Percentiles rank a stretch among this genome's conserved stretches.
Conservation (phyloP, 768 basidiomycete species). For the Chlorophyllum brunneum region DNA sequence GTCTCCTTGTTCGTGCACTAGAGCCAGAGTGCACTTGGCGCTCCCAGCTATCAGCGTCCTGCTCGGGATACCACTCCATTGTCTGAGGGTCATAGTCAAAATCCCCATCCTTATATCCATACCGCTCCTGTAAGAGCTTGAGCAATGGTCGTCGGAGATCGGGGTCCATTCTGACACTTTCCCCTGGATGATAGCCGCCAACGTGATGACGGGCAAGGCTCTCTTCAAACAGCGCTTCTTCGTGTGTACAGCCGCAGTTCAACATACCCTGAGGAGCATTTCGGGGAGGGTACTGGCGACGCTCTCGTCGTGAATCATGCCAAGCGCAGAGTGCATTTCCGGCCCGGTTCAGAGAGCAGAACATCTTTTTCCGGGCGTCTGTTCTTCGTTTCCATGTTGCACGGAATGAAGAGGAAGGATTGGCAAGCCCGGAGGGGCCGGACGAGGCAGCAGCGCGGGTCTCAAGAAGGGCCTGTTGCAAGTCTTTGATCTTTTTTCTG, state of each 20-base stretch:
- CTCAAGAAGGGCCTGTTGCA: conserved; percentile 30
- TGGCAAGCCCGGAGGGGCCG: conserved; percentile 30
- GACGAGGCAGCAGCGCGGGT: conserved; percentile 12
- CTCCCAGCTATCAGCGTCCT: conserved; percentile 65
- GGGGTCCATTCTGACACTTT: conserved; percentile 86
- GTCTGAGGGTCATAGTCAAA: conserved; percentile 69
- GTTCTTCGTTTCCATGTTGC: conserved; percentile 70
- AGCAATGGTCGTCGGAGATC: conserved; percentile 79
- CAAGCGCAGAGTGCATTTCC: conserved; percentile 88
- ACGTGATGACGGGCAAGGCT: conserved; percentile 75
- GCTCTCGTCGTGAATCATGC: conserved; percentile 86
- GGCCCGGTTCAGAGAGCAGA: conserved; percentile 81
- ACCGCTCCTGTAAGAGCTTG: conserved; percentile 65
- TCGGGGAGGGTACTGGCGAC: conserved; percentile 71
- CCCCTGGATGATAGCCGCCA: conserved; percentile 80
- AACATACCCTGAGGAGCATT: conserved; percentile 75
- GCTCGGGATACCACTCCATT: conserved; percentile 65
- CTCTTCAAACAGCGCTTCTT: conserved; percentile 86
- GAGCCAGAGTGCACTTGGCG: conserved; percentile 41
- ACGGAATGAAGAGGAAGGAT: conserved; percentile 44
- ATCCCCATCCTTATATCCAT: conserved; percentile 80
- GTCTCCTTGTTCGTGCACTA: conserved; percentile 29
- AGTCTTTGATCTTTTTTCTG: conserved; percentile 54
- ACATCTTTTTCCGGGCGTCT: conserved; percentile 62
- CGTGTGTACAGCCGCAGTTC: conserved; percentile 84